A percentile compares a stretch with the other conserved stretches of the same genome.
Conservation (phyloP, 2,329 filamentous ascomycete genomes). For the Zymoseptoria brevis region DNA sequence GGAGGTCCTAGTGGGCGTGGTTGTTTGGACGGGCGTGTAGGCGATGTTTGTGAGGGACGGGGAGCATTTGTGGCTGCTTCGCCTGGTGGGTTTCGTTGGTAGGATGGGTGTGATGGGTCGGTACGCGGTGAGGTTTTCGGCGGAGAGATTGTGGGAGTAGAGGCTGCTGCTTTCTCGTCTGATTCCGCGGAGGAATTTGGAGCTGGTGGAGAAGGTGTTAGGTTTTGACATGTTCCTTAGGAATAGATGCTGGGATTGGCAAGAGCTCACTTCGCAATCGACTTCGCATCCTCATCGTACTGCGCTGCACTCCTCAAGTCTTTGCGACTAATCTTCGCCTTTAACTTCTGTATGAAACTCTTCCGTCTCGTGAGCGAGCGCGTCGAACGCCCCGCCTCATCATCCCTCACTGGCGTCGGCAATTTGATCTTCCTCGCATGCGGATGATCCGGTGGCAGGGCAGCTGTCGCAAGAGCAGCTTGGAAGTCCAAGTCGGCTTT, state of each 20-base stretch:
- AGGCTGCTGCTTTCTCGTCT: background rate
- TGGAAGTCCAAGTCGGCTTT: background rate
- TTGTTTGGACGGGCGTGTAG: too few relatives aligned
- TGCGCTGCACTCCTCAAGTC: background rate
- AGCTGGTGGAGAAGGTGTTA: background rate
- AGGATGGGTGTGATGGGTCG: background rate
- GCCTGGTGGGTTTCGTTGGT: background rate
- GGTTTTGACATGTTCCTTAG: too few relatives aligned
- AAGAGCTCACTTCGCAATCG: background rate
- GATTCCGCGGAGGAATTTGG: background rate
- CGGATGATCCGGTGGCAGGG: background rate
- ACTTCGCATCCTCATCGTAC: background rate
- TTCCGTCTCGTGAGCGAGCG: background rate
- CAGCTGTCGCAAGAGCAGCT: background rate
- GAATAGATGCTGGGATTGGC: too few relatives aligned
- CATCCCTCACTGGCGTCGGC: background rate
- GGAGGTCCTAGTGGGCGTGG: too few relatives aligned
- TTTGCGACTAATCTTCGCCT: background rate
- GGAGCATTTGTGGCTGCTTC: background rate
- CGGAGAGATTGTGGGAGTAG: background rate
- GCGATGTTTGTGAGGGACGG: too few relatives aligned
- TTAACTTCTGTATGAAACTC: background rate
- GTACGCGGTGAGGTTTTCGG: background rate
- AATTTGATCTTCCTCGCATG: background rate
- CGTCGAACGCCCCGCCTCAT: background rate